phyloP scores from a whole-genome alignment of 2,329 filamentous ascomycete species.

The Nothophaeocryptopus gaeumannii region DNA sequence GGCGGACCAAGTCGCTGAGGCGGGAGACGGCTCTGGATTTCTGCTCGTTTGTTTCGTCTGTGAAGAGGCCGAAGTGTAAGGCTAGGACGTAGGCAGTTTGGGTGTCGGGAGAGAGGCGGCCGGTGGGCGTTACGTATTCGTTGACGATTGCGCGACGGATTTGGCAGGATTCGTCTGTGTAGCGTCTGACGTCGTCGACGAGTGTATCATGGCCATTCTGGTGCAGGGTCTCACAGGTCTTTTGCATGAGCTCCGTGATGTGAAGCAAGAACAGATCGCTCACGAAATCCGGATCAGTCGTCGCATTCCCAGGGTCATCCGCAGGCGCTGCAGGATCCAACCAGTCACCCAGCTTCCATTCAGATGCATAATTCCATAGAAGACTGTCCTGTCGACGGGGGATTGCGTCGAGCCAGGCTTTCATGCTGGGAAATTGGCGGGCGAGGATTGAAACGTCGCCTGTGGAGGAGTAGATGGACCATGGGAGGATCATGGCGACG shows the following conservation, averaged over 20 bases:
- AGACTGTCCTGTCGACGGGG: background rate
- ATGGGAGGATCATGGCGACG: constrained; percentile 38
- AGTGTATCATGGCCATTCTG: too few species aligned
- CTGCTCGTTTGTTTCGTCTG: constrained; percentile 12
- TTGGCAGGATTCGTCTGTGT: constrained; percentile 25
- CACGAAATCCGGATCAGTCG: constrained; percentile 5
- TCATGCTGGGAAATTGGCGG: constrained; percentile 38
- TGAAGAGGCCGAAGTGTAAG: constrained; percentile 30
- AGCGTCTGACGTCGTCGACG: background rate
- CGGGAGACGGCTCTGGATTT: constrained; percentile 21
- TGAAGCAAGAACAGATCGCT: constrained; percentile 3
- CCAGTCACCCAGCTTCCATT: constrained; percentile 43
- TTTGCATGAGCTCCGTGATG: background rate
- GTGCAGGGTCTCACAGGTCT: background rate
- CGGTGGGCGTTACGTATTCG: constrained; percentile 31
- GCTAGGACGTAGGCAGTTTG: constrained; percentile 34
- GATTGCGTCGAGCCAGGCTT: constrained; percentile 36
- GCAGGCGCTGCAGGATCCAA: constrained; percentile 41
- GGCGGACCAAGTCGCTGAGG: constrained; percentile 24
- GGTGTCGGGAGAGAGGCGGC: constrained; percentile 33
- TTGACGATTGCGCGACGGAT: constrained; percentile 32
- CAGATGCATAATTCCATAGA: constrained; percentile 35
- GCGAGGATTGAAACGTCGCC: constrained; percentile 38
- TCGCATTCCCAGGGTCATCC: constrained; percentile 30
- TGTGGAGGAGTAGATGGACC: constrained; percentile 35